A percentile compares a stretch with the other conserved stretches of the same genome.
phyloP scores from a whole-genome alignment of 164 flowering plant species.

The Tetracentron sinense region DNA sequence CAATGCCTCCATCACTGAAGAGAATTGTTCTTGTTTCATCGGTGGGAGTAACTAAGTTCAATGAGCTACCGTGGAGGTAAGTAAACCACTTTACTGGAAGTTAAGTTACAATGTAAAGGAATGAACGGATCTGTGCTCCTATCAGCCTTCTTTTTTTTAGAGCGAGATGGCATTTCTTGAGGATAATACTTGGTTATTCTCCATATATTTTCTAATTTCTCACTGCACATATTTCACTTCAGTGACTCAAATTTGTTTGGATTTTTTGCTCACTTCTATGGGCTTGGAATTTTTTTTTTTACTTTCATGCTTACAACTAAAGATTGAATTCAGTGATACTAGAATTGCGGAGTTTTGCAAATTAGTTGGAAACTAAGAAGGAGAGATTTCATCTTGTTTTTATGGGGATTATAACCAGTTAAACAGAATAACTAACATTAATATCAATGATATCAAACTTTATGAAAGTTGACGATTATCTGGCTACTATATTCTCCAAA shows the following conservation, averaged over 20 bases:
- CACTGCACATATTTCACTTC: neutral
- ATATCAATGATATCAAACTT: too few species aligned
- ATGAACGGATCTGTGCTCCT: neutral
- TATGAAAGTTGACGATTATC: too few species aligned
- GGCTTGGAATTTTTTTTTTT: too few species aligned
- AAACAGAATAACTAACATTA: neutral
- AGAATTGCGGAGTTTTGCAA: neutral
- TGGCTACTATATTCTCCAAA: too few species aligned
- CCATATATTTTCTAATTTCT: too few species aligned
- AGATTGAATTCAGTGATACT: neutral
- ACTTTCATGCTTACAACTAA: neutral
- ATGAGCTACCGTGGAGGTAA: slow-evolving; percentile 97
- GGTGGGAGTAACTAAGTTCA: slow-evolving; percentile 90
- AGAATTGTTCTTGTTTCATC: slow-evolving; percentile 93
- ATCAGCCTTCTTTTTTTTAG: too few species aligned
- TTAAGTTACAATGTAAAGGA: neutral
- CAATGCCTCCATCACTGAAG: slow-evolving; percentile 71
- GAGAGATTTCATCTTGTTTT: neutral
- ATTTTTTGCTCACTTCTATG: neutral
- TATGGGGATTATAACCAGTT: neutral
- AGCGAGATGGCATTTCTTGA: too few species aligned
- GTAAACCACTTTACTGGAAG: slow-evolving; percentile 8
- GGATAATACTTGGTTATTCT: too few species aligned
- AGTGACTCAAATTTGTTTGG: too few species aligned
- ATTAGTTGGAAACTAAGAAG: neutral